A percentile compares a stretch with the other conserved stretches of the same genome.
These are phyloP conservation scores for Colletotrichum euphorbiae DNA, from an alignment of 2,329 filamentous ascomycete species.

Conservation along the genomic window DNA sequence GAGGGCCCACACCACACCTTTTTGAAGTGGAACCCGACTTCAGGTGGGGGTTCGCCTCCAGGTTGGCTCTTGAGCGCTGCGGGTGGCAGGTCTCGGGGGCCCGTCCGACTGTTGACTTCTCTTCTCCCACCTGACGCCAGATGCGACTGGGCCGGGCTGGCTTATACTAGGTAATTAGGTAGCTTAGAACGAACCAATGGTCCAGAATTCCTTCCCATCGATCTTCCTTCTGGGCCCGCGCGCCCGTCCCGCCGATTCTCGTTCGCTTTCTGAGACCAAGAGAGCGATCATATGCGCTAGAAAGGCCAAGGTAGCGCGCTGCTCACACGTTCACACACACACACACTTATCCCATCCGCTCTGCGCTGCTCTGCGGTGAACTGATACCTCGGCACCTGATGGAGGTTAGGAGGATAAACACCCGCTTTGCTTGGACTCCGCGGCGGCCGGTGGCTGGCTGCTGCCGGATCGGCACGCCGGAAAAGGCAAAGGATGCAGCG, in stretches of 20 bases:
- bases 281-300: not conserved
- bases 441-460: conserved; percentile 28
- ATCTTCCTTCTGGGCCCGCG: no score
- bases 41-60: not conserved
- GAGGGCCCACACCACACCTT: no score
- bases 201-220: no score
- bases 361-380: no score
- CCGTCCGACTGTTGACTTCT: not conserved
- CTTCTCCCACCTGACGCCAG: conserved; percentile 21
- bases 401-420: no score
- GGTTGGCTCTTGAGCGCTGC: not conserved
- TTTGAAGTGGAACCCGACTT: not conserved
- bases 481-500: conserved; percentile 23
- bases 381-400: no score
- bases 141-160: conserved; percentile 5
- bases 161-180: no score
- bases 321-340: not conserved
- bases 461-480: conserved; percentile 36
- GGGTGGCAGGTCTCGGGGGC: conserved; percentile 16
- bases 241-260: not conserved
- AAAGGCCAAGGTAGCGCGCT: not conserved
- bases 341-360: no score
- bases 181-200: no score
- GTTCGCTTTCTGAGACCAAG: not conserved
- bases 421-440: no score